Evolutionary conservation across 2,329 filamentous ascomycete species (phyloP).

Genomic region (Aspergillus sp.): DNA sequence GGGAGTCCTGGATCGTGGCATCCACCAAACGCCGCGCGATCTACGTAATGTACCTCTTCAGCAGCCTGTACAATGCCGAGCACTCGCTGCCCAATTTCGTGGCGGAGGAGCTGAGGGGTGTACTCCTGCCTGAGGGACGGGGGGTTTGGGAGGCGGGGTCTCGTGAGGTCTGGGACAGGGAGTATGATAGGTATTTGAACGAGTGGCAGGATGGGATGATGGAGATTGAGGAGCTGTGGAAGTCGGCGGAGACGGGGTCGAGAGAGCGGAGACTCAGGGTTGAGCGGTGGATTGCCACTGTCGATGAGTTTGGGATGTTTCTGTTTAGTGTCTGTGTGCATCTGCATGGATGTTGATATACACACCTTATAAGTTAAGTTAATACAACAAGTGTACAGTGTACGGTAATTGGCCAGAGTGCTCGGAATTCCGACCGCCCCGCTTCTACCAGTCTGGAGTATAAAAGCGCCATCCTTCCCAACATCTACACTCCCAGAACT

Average conservation of each 20-base stretch:
- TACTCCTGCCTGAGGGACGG: constrained; percentile 46
- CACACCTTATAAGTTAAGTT: too few relatives aligned
- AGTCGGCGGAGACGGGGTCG: constrained; percentile 34
- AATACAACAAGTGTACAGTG: not conserved
- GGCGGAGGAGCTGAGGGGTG: constrained; percentile 48
- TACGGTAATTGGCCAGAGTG: too few relatives aligned
- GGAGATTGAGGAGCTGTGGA: constrained; percentile 55
- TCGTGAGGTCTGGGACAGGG: constrained; percentile 43
- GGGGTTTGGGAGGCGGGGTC: constrained; percentile 45
- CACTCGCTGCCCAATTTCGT: constrained; percentile 50
- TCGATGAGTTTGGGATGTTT: constrained; percentile 58
- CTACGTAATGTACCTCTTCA: constrained; percentile 55
- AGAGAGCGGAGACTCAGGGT: constrained; percentile 33
- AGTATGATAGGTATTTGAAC: constrained; percentile 36
- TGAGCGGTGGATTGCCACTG: constrained; percentile 50
- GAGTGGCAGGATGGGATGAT: constrained; percentile 44
- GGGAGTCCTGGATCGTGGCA: constrained; percentile 56
- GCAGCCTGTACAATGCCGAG: constrained; percentile 48
- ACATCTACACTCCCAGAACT: too few relatives aligned
- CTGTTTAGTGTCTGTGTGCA: constrained; percentile 44
- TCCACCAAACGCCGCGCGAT: constrained; percentile 55
- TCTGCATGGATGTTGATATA: constrained; percentile 30
- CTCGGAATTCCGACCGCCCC: not conserved
- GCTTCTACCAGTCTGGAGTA: too few relatives aligned
- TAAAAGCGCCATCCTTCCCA: too few relatives aligned